A percentile compares a stretch with the other conserved stretches of the same genome.
Evolutionary conservation across 2,329 filamentous ascomycete species (phyloP).

Genomic region (Hirsutella rhossiliensis): DNA sequence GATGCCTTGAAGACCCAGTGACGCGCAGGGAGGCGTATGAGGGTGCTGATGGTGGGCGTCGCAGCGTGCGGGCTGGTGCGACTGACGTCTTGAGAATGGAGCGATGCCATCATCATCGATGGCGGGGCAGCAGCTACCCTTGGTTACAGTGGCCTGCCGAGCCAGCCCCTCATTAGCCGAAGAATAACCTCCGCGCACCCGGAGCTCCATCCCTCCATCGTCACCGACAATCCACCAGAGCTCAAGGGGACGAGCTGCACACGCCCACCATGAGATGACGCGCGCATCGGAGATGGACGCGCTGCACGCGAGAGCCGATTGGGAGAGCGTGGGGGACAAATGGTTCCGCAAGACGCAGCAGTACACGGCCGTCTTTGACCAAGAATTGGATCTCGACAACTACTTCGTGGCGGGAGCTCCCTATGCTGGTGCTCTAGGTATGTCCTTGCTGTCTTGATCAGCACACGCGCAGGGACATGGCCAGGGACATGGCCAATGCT

Average conservation of each 20-base stretch:
- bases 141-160: too few species aligned
- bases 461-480: too few species aligned
- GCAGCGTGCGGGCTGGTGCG: too few species aligned
- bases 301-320: conserved; percentile 67
- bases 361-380: conserved; percentile 87
- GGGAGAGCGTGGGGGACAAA: conserved; percentile 84
- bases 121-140: too few species aligned
- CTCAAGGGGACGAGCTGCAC: background rate
- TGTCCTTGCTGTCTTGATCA: conserved; percentile 11
- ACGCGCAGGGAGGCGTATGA: too few species aligned
- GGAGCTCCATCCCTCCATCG: background rate
- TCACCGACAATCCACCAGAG: background rate
- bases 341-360: conserved; percentile 94
- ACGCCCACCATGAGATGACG: conserved; percentile 17
- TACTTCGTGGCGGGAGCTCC: conserved; percentile 85
- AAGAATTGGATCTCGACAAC: conserved; percentile 88
- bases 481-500: too few species aligned
- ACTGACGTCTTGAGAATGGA: too few species aligned
- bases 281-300: conserved; percentile 34
- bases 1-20: too few species aligned
- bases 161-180: too few species aligned
- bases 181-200: too few species aligned
- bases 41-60: too few species aligned
- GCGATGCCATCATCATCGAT: too few species aligned
- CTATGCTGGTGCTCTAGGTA: conserved; percentile 89